phyloP scores from a whole-genome alignment of 169 alveolate genomes.

The Cryptosporidium bovis region DNA sequence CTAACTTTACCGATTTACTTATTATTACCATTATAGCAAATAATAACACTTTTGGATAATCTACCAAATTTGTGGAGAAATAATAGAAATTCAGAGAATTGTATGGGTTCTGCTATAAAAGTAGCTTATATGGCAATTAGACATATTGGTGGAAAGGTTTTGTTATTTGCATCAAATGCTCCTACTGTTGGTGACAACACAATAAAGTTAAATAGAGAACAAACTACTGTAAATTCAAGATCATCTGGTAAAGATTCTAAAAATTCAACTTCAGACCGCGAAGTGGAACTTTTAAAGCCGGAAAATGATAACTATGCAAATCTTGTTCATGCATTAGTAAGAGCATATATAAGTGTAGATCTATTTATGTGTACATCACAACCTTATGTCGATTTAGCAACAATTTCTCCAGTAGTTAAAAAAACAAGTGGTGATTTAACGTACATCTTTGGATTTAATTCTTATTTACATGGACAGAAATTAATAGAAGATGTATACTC shows the following conservation, averaged over 20 bases:
- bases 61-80: slow-evolving; percentile 89
- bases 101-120: slow-evolving; percentile 91
- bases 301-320: slow-evolving; percentile 79
- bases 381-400: slow-evolving; percentile 79
- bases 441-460: slow-evolving; percentile 79
- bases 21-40: slow-evolving; percentile 18
- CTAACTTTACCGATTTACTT: background rate
- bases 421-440: slow-evolving; percentile 87
- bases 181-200: slow-evolving; percentile 88
- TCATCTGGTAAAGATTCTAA: slow-evolving; percentile 73
- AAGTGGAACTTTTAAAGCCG: slow-evolving; percentile 83
- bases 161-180: slow-evolving; percentile 86
- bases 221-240: slow-evolving; percentile 49
- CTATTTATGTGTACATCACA: slow-evolving; percentile 87
- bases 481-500: slow-evolving; percentile 69
- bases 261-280: slow-evolving; percentile 76
- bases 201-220: slow-evolving; percentile 81
- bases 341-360: slow-evolving; percentile 83
- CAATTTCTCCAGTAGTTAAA: slow-evolving; percentile 82
- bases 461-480: slow-evolving; percentile 79
- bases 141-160: slow-evolving; percentile 94
- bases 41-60: slow-evolving; percentile 82
- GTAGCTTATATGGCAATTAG: slow-evolving; percentile 92
- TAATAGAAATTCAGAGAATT: slow-evolving; percentile 83
- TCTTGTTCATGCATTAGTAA: slow-evolving; percentile 74